A percentile compares a stretch with the other conserved stretches of the same genome.
Conservation (phyloP, 306 rosid genomes). For the Gastrolobium bilobum region DNA sequence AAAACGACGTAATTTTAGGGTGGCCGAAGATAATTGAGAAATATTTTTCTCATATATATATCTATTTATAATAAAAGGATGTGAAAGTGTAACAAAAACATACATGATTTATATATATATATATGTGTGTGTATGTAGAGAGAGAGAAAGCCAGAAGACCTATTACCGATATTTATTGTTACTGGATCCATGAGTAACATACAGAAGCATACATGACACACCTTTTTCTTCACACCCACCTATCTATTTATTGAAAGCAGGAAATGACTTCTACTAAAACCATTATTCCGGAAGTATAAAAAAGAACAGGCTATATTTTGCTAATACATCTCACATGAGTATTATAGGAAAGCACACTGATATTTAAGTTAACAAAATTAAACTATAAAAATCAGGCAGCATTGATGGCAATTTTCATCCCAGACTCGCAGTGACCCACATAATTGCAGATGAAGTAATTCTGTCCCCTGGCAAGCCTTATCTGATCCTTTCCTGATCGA, state of each 20-base stretch:
- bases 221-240: not conserved
- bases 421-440: slow-evolving; percentile 69
- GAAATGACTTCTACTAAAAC: not conserved
- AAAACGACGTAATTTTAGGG: too few species aligned
- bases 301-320: not conserved
- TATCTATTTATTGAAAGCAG: not conserved
- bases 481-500: slow-evolving; percentile 63
- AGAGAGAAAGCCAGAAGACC: not conserved
- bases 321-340: not conserved
- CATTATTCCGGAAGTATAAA: not conserved
- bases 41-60: too few species aligned
- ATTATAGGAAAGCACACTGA: not conserved
- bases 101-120: too few species aligned
- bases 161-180: not conserved
- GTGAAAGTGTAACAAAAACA: too few species aligned
- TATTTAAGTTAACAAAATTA: not conserved
- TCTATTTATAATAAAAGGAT: too few species aligned
- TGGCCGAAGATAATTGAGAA: too few species aligned
- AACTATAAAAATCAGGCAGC: slow-evolving; percentile 47
- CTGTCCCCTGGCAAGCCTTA: slow-evolving; percentile 64
- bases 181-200: not conserved
- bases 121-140: too few species aligned
- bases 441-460: slow-evolving; percentile 73
- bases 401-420: slow-evolving; percentile 69
- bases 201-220: not conserved